Base-by-base conservation (phyloP, 2,329 filamentous ascomycete genomes). In the Blumeriella jaapii region DNA sequence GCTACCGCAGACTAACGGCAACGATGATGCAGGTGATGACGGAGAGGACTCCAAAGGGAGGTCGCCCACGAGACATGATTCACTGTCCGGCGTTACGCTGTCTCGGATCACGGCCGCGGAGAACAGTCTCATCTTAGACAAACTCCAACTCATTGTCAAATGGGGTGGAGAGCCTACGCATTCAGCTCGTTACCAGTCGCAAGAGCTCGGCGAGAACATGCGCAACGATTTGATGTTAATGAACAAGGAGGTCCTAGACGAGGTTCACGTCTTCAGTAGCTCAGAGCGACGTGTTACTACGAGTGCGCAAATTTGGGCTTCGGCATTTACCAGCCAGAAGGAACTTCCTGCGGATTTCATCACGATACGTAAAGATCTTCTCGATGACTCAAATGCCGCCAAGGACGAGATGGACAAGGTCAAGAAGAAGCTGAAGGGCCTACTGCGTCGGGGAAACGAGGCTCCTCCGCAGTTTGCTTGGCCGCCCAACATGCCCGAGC, bases 331-430 rank as follows among this genome's bases (percentile, higher is more conserved):
- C 27, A 82, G 85, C 32, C 75, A 84, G 53, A 85, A 93, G 56
- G 82, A 95, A 36, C 67, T 95, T 11, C 74, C 82, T 0, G 74
- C 84, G 15, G 83, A 93, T 50, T 85, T 84, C 46, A 93, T 98
- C 44, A 81, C 77, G 20, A 79, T 96, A 38, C 78, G 91, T 34
- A 98, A 98, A 56, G 87, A 96, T 59, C 69, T 98, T 5, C 65
- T 98, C 3, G 91, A 98, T 56, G 91, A 98, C 56, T 96, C 87
- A 0, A 98, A 98, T 58, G 91, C 91, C 3, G 91, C 91, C 39
- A 98, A 98, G 58, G 91, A 98, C 56, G 86, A 94, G 54, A 98
- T 95, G 82, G 93, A 98, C 61, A 95, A 94, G 61, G 91, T 98
- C 37, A 98, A 98, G 69, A 98, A 98, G 72, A 95, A 93, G 74